Evolutionary conservation across 1,139 yeast genomes (phyloP), one percentile per base, ranked within the genome.

Genomic region (Taphrina confusa): DNA sequence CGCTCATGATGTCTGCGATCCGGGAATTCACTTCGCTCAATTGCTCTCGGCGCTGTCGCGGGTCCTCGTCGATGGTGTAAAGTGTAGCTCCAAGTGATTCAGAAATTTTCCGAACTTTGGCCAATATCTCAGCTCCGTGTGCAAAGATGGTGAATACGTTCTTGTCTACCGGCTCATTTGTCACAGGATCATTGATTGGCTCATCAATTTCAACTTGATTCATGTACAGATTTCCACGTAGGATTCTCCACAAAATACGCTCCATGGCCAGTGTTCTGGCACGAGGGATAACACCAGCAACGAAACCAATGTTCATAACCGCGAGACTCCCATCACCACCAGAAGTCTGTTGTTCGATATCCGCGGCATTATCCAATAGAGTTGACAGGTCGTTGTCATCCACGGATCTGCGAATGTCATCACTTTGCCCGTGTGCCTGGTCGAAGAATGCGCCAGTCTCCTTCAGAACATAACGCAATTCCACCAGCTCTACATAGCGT

Each of bases 241-340:
- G 78, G 1, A 84, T 84, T 74, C 98, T 82, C 97, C 97, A 92
- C 65, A 94, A 78, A 60, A 94, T 89, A 68, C 89, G 87, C 71
- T 90, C 95, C 66, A 92, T 76, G 2, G 87, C 79, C 51, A 78
- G 76, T 57, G 85, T 82, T 70, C 87, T 87, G 25, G 80, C 81
- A 62, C 94, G 81, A 64, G 83, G 81, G 56, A 94, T 85, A 8
- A 89, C 88, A 67, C 98, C 98, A 25, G 94, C 79, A 42, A 91
- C 84, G 67, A 87, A 88, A 64, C 78, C 81, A 25, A 79, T 77
- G 63, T 77, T 76, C 63, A 74, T 71, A 36, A 65, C 58, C 8
- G 72, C 63, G 52, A 57, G 51, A 42, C 63, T 31, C 55, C 57
- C 62, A 47, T 56, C 51, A 50, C 66, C 64, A 46, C 67, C 66